Base-by-base conservation (phyloP, 2,329 filamentous ascomycete genomes). In the Elsinoe fawcettii region DNA sequence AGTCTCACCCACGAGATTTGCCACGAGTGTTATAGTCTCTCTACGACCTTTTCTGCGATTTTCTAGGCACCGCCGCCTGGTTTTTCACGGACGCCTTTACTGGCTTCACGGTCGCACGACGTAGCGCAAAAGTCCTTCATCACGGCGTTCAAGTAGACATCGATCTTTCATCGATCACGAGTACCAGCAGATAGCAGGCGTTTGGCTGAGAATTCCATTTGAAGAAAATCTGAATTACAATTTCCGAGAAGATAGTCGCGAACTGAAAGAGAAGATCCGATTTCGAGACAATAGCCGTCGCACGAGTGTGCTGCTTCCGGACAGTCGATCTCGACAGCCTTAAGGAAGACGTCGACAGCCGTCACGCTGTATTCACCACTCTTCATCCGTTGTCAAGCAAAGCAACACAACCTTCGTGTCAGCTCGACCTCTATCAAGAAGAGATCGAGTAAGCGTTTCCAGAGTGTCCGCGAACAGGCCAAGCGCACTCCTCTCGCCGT, bases 331-430 rank as follows among this genome's bases (percentile, higher is more conserved):
- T 34, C 20, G 20, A 37, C 18, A 53, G 23, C 20, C 20, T 53
- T 32, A 14, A 34, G 32, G 11, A 11, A 25, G 5, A 20, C 23
- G 16, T 25, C 14, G 14, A 27, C 32, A 55, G 54, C 73, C 80
- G 81, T 69, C 80, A 85, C 83, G 69, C 77, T 84, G 83, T 83
- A 87, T 84, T 87, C 84, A 63, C 83, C 82, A 74, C 80, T 87
- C 66, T 85, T 86, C 71, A 75, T 85, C 70, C 79, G 81, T 69
- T 71, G 65, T 61, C 70, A 64, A 66, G 75, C 74, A 56, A 73
- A 70, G 60, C 74, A 75, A 65, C 71, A 76, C 66, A 73, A 76
- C 60, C 70, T 77, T 36, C 66, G 67, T 34, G 71, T 73, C 55
- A 71, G 70, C 27, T 69, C 73, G 57, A 75, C 72, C 62, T 71